Percentiles rank a stretch among this genome's conserved stretches.
These are phyloP conservation scores for Arachis hypogaea DNA, from an alignment of 306 rosid genomes.

Conservation along the genomic window DNA sequence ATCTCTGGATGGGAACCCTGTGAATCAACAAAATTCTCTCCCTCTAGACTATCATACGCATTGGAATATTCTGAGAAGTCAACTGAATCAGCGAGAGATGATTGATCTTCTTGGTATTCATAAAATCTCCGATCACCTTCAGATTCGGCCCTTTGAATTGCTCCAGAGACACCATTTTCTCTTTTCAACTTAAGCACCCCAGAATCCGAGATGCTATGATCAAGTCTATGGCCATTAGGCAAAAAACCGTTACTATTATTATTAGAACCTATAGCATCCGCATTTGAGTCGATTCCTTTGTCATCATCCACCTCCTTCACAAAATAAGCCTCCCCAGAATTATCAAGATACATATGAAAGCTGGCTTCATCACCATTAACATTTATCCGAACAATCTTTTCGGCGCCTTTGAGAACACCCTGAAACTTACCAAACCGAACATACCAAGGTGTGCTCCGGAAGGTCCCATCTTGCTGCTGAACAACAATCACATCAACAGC, in stretches of 20 bases:
- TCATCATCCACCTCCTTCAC: conserved; percentile 67
- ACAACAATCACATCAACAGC: conserved; percentile 96
- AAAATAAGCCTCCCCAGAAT: conserved; percentile 95
- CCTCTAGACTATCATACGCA: conserved; percentile 58
- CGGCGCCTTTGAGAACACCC: conserved; percentile 92
- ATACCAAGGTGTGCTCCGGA: conserved; percentile 92
- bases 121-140: conserved; percentile 67
- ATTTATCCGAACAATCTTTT: conserved; percentile 70
- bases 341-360: conserved; percentile 91
- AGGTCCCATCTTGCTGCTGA: conserved; percentile 94
- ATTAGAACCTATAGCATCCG: conserved; percentile 41
- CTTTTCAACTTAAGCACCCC: conserved; percentile 53
- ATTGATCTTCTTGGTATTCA: conserved; percentile 69
- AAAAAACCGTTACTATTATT: conserved; percentile 35
- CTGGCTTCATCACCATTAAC: conserved; percentile 85
- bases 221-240: conserved; percentile 50
- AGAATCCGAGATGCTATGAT: conserved; percentile 71
- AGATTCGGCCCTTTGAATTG: conserved; percentile 58
- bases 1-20: conserved; percentile 71
- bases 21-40: conserved; percentile 60
- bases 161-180: conserved; percentile 42
- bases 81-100: conserved; percentile 67
- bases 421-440: conserved; percentile 97
- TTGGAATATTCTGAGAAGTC: conserved; percentile 66
- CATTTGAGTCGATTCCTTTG: conserved; percentile 47